Evolutionary conservation across 495 filamentous ascomycete species (phyloP), one percentile per base, ranked within the genome.

Genomic region (Aspergillus campestris): DNA sequence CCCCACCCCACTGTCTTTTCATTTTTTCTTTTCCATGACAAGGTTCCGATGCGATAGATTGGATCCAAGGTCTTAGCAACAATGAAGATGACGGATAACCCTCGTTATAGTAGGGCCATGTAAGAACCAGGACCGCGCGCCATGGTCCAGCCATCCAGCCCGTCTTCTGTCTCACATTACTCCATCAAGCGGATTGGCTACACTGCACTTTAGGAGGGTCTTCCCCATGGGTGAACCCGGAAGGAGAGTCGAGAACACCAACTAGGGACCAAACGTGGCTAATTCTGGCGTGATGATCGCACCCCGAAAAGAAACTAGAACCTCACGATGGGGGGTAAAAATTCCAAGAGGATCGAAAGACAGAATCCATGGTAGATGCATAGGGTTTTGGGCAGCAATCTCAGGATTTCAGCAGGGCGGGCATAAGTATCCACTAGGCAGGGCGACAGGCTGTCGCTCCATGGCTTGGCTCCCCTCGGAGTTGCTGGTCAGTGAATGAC

Each of bases 381-480:
- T 50, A 47, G 48, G 47, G 46, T 35, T 55, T 69, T 59, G 61
- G 66, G 67, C 67, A 64, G 61, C 66, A 63, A 61, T 56, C 53
- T 58, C 58, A 58, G 65, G 60, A 61, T 44, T 24, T 38, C 40
- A 32, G 50, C 47, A 53, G 47, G 56, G 52, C 50, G 48, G 56
- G 52, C 50, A 47, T 45, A 50, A 46, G 44, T 48, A 47, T 52
- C 48, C 53, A 50, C 44, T 54, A 42, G 48, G 43, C 51, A 52
- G 12, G 27, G 41, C 18, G 44, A 44, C 48, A 44, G 43, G 45
- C 32, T 24, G 38, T 42, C 38, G 29, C 12, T 44, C 39, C 33
- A 50, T 32, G 44, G 39, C 45, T 52, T 51, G 48, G 44, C 51
- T 42, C 40, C 37, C 40, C 53, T 33, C 13, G 13, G 32, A 40